Conservation (phyloP, 176 grass and related monocot species). For the Tillandsia fasciculata region DNA sequence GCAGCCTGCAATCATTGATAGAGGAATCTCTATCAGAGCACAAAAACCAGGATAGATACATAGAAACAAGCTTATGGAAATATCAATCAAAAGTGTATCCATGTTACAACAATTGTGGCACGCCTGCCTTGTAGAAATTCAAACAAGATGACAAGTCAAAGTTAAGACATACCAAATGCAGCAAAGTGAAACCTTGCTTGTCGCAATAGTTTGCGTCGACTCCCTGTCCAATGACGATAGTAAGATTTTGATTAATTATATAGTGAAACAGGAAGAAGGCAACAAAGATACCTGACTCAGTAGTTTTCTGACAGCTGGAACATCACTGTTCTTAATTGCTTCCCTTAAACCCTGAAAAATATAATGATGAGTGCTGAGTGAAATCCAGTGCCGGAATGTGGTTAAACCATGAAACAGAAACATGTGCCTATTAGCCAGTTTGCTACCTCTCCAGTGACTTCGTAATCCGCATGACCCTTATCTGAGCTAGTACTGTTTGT, state of each 20-base stretch:
- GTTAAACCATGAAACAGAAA: constrained; percentile 2
- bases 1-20: constrained; percentile 58
- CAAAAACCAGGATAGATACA: background rate
- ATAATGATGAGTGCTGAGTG: background rate
- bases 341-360: constrained; percentile 79
- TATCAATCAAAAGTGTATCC: constrained; percentile 10
- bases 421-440: background rate
- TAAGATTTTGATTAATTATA: constrained; percentile 21
- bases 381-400: background rate
- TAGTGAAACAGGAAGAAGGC: constrained; percentile 13
- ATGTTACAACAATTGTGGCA: background rate
- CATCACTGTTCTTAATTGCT: constrained; percentile 83
- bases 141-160: background rate
- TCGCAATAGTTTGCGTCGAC: constrained; percentile 93
- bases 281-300: constrained; percentile 56
- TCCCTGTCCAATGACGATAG: constrained; percentile 43
- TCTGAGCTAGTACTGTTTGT: constrained; percentile 45
- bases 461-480: constrained; percentile 49
- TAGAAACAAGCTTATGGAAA: background rate
- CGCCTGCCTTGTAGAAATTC: background rate
- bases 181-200: constrained; percentile 83
- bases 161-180: constrained; percentile 77
- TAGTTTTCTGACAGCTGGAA: constrained; percentile 65
- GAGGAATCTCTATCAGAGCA: constrained; percentile 5
- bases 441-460: constrained; percentile 83